Evolutionary conservation across 768 basidiomycete species (phyloP), one percentile per base, ranked within the genome.

Genomic region (Sporobolomyces pararoseus): DNA sequence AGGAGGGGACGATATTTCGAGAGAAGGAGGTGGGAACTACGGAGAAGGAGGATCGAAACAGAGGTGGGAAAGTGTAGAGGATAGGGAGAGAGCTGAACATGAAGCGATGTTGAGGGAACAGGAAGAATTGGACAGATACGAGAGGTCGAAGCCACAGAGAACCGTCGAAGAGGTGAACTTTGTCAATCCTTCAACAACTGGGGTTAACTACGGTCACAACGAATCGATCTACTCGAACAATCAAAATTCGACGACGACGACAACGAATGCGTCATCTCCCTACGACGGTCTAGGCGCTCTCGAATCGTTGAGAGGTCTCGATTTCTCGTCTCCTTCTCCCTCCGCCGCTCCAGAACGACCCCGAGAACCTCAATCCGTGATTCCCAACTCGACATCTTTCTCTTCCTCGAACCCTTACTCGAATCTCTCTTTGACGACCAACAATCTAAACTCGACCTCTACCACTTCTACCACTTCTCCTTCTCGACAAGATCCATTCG

Each of bases 341-440:
- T 13, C 31, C 29, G 10, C 21, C 27, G 3, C 31, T 32, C 4
- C 9, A 17, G 13, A 12, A 4, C n/a, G 25, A 21, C 1, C 37
- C 1, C 42, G 13, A 51, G 10, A 31, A 14, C 6, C 39, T 21
- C n/a, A n/a, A n/a, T n/a, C n/a, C n/a, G n/a, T n/a, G n/a, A n/a
- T n/a, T n/a, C n/a, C n/a, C n/a, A n/a, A n/a, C n/a, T n/a, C n/a
- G n/a, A n/a, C n/a, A n/a, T 61, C 59, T 6, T 70, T 65, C 69
- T 31, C 64, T 7, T 50, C 64, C 32, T 50, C 64, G 34, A 70
- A 70, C 69, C 69, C 69, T 4, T 70, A 70, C 59, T 44, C 69
- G 16, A 42, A 50, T 13, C 57, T 66, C 49, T 65, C 64, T 13
- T 27, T 55, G 32, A 21, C 59, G 39, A 54, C 63, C 12, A n/a